phyloP scores from a whole-genome alignment of 345 rosid genomes.

The Ceriops decandra region DNA sequence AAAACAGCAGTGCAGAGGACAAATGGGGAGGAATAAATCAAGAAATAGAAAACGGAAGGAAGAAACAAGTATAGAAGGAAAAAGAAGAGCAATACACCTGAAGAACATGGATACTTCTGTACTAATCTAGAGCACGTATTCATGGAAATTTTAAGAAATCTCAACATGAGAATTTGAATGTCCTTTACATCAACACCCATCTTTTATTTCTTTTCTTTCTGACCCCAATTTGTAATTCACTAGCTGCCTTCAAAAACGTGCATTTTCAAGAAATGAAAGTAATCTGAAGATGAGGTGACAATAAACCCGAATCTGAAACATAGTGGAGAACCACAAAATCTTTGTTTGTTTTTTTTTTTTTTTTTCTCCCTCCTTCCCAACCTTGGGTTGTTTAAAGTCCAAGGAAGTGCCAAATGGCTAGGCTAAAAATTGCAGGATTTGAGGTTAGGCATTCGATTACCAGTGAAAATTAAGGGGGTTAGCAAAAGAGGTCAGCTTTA shows the following conservation, averaged over 20 bases:
- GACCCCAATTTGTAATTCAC: too few relatives aligned
- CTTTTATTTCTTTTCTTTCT: constrained; percentile 8
- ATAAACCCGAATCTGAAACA: too few relatives aligned
- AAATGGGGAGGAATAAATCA: constrained; percentile 50
- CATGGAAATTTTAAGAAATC: constrained; percentile 35
- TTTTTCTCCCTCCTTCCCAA: too few relatives aligned
- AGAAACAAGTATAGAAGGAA: constrained; percentile 44
- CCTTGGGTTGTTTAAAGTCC: too few relatives aligned
- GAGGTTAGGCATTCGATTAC: neutral
- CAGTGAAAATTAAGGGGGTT: neutral
- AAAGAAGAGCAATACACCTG: constrained; percentile 26
- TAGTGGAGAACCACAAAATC: too few relatives aligned
- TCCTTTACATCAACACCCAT: constrained; percentile 54
- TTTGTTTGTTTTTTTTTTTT: too few relatives aligned
- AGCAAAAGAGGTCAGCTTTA: constrained; percentile 1
- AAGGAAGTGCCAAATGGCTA: too few relatives aligned
- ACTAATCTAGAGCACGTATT: constrained; percentile 25
- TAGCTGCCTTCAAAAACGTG: too few relatives aligned
- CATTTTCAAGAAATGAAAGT: too few relatives aligned
- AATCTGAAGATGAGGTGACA: too few relatives aligned
- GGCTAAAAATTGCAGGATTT: neutral
- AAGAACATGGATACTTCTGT: constrained; percentile 45
- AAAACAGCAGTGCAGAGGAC: constrained; percentile 33
- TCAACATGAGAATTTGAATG: constrained; percentile 39
- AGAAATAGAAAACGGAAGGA: constrained; percentile 50